These are phyloP conservation scores for Phascolomyces articulosus DNA, from an alignment of 371 early-diverging fungal genomes.

Conservation along the genomic window DNA sequence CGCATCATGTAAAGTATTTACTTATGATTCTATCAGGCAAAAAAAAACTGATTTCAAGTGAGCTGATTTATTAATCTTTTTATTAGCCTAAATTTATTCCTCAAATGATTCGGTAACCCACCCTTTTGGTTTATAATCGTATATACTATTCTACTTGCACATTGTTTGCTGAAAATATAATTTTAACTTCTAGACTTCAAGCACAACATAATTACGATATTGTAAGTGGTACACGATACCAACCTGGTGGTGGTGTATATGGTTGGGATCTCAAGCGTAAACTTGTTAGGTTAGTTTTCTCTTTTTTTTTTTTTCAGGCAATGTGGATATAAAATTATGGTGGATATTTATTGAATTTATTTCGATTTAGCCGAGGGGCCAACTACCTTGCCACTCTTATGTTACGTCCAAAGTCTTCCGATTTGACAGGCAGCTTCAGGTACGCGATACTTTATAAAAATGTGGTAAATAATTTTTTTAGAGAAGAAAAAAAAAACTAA, in stretches of 20 bases:
- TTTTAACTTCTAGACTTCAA: slow-evolving; percentile 76
- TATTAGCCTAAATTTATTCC: slow-evolving; percentile 95
- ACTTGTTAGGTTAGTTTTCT: slow-evolving; percentile 72
- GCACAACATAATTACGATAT: slow-evolving; percentile 88
- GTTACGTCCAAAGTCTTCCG: slow-evolving; percentile 91
- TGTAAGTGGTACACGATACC: slow-evolving; percentile 96
- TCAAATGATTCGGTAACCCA: slow-evolving; percentile 78
- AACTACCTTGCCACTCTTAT: slow-evolving; percentile 95
- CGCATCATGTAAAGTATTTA: slow-evolving; percentile 83
- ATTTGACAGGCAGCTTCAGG: slow-evolving; percentile 97
- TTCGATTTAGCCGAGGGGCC: slow-evolving; percentile 83
- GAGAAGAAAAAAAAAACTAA: not conserved
- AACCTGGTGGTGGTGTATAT: slow-evolving; percentile 92
- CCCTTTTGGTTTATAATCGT: not conserved
- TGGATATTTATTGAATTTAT: too few species aligned
- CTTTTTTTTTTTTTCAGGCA: too few species aligned
- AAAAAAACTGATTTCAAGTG: not conserved
- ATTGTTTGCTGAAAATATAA: too few species aligned
- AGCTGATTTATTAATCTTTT: not conserved
- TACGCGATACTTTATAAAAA: slow-evolving; percentile 23
- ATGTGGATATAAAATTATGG: too few species aligned
- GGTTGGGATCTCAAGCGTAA: slow-evolving; percentile 99
- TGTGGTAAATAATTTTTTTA: too few species aligned
- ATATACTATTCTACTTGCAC: not conserved
- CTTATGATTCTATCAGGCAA: not conserved